Conservation (phyloP, 2,329 filamentous ascomycete species). For the Diaporthe destruens region DNA sequence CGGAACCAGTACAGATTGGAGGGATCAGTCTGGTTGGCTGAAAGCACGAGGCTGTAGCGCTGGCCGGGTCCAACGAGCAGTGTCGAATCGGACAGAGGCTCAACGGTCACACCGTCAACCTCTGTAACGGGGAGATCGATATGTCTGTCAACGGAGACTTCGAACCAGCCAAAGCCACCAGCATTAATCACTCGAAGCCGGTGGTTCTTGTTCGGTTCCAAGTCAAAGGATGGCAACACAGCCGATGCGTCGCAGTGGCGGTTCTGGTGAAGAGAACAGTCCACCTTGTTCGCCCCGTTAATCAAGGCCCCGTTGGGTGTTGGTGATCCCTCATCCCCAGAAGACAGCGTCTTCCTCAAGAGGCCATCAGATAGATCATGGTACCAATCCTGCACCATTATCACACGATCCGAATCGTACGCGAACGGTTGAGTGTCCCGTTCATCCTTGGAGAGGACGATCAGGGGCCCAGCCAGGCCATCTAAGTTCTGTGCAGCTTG, state of each 20-base stretch:
- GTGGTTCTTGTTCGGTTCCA: constrained; percentile 69
- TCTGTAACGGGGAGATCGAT: constrained; percentile 68
- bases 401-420: constrained; percentile 68
- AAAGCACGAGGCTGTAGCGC: constrained; percentile 76
- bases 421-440: constrained; percentile 62
- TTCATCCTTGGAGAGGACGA: constrained; percentile 70
- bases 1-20: constrained; percentile 73
- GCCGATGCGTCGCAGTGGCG: constrained; percentile 60
- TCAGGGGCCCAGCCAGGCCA: constrained; percentile 74
- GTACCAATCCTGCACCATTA: constrained; percentile 79
- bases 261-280: constrained; percentile 54
- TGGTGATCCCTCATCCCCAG: constrained; percentile 57
- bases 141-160: constrained; percentile 78
- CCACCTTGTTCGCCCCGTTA: constrained; percentile 57
- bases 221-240: constrained; percentile 56
- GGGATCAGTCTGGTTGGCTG: constrained; percentile 64
- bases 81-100: constrained; percentile 68
- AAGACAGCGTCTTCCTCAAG: constrained; percentile 53
- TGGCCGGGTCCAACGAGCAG: constrained; percentile 78
- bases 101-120: constrained; percentile 76
- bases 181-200: constrained; percentile 77
- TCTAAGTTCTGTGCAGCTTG: constrained; percentile 73
- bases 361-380: constrained; percentile 63
- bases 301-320: constrained; percentile 61
- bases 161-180: constrained; percentile 78